Evolutionary conservation across 352 stramenopile genomes (phyloP).

Genomic region (Globisporangium megalacanthum): DNA sequence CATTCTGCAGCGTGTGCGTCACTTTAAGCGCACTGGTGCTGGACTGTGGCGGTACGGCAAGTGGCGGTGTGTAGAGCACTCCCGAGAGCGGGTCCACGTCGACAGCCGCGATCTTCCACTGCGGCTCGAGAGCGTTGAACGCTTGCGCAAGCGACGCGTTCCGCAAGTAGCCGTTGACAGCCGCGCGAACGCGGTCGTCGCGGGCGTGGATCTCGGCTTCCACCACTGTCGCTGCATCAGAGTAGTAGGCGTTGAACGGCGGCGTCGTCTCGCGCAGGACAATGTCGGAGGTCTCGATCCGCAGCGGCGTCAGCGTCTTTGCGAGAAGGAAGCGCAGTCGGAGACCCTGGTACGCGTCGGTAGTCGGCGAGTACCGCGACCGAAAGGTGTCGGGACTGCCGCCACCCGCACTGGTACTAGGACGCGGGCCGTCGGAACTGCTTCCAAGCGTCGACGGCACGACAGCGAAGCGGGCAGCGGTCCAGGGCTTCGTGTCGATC

Average conservation of each 20-base stretch:
- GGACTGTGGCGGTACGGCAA: neutral
- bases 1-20: neutral
- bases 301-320: conserved; percentile 6
- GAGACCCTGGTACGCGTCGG: conserved; percentile 20
- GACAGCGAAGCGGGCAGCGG: conserved; percentile 14
- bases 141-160: conserved; percentile 14
- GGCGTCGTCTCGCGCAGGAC: conserved; percentile 14
- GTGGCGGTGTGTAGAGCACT: conserved; percentile 1
- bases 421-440: neutral
- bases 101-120: conserved; percentile 18
- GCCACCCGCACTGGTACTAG: neutral
- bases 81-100: conserved; percentile 13
- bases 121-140: conserved; percentile 15
- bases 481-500: conserved; percentile 26
- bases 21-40: neutral
- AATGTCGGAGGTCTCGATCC: conserved; percentile 21
- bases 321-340: conserved; percentile 23
- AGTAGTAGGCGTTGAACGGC: conserved; percentile 4
- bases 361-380: neutral
- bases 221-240: conserved; percentile 4
- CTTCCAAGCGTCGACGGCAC: neutral
- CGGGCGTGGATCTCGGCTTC: conserved; percentile 22
- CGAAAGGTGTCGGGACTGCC: neutral
- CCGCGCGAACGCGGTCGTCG: conserved; percentile 3
- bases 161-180: conserved; percentile 16